These are phyloP conservation scores for Fraxinus baroniana DNA, from an alignment of 305 asterid genomes.

Conservation along the genomic window DNA sequence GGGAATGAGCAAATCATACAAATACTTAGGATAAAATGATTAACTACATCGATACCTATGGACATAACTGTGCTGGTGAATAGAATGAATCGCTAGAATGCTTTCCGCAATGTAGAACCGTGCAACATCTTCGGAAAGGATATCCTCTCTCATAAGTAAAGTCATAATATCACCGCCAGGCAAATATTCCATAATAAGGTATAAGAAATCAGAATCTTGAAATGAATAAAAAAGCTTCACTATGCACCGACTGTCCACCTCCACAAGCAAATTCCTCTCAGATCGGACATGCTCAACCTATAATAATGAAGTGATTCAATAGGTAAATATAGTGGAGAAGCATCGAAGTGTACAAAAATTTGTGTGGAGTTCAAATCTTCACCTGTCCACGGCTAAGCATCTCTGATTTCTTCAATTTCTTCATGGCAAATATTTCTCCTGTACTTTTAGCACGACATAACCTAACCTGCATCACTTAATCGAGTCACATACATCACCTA, in stretches of 20 bases:
- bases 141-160: slow-evolving; percentile 85
- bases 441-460: slow-evolving; percentile 76
- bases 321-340: background rate
- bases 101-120: slow-evolving; percentile 92
- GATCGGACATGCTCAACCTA: slow-evolving; percentile 97
- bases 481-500: slow-evolving; percentile 20
- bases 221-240: slow-evolving; percentile 90
- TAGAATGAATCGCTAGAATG: slow-evolving; percentile 84
- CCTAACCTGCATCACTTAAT: slow-evolving; percentile 65
- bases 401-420: slow-evolving; percentile 87
- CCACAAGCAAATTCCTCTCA: slow-evolving; percentile 93
- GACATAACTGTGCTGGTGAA: slow-evolving; percentile 83
- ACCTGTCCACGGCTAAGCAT: slow-evolving; percentile 99
- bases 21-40: background rate
- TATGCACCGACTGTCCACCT: slow-evolving; percentile 95
- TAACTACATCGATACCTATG: slow-evolving; percentile 54
- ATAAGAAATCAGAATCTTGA: slow-evolving; percentile 85
- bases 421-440: slow-evolving; percentile 91
- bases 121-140: slow-evolving; percentile 79
- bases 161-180: slow-evolving; percentile 99
- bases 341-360: background rate
- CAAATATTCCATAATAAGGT: slow-evolving; percentile 95
- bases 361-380: slow-evolving; percentile 21
- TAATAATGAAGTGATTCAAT: slow-evolving; percentile 16
- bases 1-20: background rate